Percentiles rank a stretch among this genome's conserved stretches.
Evolutionary conservation across 2,329 filamentous ascomycete species (phyloP).

Genomic region (Cladosporium sp.): DNA sequence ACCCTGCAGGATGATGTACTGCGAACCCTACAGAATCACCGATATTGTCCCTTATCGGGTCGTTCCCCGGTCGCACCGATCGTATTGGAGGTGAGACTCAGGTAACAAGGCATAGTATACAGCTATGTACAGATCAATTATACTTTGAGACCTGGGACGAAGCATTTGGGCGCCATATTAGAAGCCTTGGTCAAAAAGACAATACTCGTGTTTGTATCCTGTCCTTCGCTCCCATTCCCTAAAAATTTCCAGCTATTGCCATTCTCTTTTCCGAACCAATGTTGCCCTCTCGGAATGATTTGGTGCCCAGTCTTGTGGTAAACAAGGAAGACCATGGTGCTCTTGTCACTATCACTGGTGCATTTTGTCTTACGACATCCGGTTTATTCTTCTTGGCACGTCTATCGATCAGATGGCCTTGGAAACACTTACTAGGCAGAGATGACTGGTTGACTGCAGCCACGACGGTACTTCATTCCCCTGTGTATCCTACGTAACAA

Average conservation of each 20-base stretch:
- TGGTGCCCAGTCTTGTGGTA: not conserved
- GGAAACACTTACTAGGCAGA: not conserved
- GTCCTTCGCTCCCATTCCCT: not conserved
- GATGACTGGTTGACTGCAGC: not conserved
- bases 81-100: too few species aligned
- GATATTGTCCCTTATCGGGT: too few species aligned
- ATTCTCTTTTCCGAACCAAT: not conserved
- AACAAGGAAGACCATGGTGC: conserved; percentile 5
- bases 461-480: too few species aligned
- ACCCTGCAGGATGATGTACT: too few species aligned
- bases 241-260: not conserved
- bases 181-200: not conserved
- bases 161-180: too few species aligned
- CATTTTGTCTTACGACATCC: not conserved
- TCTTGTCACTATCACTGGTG: not conserved
- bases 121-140: too few species aligned
- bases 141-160: too few species aligned
- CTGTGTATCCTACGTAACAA: too few species aligned
- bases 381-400: not conserved
- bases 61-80: too few species aligned
- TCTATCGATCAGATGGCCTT: not conserved
- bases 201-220: not conserved
- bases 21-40: too few species aligned
- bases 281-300: not conserved
- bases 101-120: too few species aligned